These are phyloP conservation scores for Ganoderma lucidum DNA, from an alignment of 1,284 basidiomycete species.

Conservation along the genomic window DNA sequence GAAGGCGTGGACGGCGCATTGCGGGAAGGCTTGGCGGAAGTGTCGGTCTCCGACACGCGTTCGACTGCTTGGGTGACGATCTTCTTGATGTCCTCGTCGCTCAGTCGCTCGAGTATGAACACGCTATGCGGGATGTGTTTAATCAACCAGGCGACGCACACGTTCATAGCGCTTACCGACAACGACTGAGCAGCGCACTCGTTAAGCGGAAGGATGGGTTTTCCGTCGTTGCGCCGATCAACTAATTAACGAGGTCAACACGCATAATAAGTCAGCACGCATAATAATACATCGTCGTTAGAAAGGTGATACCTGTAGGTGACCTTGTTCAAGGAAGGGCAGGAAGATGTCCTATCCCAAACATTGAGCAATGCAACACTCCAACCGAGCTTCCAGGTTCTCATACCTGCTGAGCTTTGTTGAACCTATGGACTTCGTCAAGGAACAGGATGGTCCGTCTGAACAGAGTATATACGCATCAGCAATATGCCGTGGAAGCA, in stretches of 20 bases:
- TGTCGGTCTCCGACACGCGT: constrained; percentile 43
- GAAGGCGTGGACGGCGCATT: constrained; percentile 10
- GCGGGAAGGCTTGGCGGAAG: constrained; percentile 9
- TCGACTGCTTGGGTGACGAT: constrained; percentile 62
- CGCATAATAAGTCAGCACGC: constrained; percentile 16
- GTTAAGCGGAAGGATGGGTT: constrained; percentile 91
- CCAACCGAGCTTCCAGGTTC: neutral
- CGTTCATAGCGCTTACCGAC: constrained; percentile 60
- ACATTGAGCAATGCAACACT: constrained; percentile 11
- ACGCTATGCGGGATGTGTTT: constrained; percentile 49
- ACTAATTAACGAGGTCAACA: constrained; percentile 44
- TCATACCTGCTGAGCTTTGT: constrained; percentile 80
- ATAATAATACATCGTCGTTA: constrained; percentile 24
- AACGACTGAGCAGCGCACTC: constrained; percentile 81
- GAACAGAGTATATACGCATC: constrained; percentile 18
- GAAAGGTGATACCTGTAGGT: constrained; percentile 63
- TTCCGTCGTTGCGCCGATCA: constrained; percentile 92
- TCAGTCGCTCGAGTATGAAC: constrained; percentile 68
- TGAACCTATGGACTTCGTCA: constrained; percentile 93
- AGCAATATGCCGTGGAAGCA: neutral
- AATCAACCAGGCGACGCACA: neutral
- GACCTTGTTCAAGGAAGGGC: constrained; percentile 82
- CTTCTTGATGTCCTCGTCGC: constrained; percentile 61
- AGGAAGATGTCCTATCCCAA: constrained; percentile 74
- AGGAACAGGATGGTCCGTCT: constrained; percentile 80